Conservation (phyloP, 306 rosid genomes). For the Prunus mongolica region DNA sequence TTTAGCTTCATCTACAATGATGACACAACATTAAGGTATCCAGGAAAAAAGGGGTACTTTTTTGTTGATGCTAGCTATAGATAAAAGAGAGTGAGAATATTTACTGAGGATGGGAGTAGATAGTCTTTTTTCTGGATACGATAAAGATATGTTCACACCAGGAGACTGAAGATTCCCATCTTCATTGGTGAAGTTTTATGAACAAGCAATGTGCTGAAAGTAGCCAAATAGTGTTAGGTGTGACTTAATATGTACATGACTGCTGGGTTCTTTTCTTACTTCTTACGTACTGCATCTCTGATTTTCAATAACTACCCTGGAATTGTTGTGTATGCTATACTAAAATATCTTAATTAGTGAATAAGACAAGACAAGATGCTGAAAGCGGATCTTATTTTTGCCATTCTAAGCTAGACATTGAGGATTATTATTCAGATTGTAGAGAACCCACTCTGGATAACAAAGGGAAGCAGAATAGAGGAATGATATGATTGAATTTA, state of each 20-base stretch:
- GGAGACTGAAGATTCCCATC: neutral
- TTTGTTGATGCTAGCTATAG: neutral
- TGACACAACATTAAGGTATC: neutral
- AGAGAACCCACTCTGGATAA: neutral
- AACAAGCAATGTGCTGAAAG: neutral
- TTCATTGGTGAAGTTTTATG: neutral
- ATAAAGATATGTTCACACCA: neutral
- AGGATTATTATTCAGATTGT: neutral
- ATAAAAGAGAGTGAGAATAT: neutral
- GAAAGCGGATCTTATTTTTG: neutral
- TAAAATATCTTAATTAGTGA: neutral
- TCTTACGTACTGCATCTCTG: neutral
- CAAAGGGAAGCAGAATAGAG: neutral
- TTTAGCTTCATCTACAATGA: neutral
- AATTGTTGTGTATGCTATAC: neutral
- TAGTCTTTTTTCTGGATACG: neutral
- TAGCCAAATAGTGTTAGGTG: neutral
- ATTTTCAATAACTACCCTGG: neutral
- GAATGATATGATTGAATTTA: constrained; percentile 7
- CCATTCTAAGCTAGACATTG: neutral
- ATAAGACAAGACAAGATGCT: neutral
- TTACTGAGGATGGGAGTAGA: neutral
- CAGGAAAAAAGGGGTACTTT: neutral
- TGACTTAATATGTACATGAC: neutral
- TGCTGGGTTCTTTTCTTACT: neutral